These are phyloP conservation scores for Termitomyces sp. DNA, from an alignment of 768 basidiomycete genomes.

Conservation along the genomic window DNA sequence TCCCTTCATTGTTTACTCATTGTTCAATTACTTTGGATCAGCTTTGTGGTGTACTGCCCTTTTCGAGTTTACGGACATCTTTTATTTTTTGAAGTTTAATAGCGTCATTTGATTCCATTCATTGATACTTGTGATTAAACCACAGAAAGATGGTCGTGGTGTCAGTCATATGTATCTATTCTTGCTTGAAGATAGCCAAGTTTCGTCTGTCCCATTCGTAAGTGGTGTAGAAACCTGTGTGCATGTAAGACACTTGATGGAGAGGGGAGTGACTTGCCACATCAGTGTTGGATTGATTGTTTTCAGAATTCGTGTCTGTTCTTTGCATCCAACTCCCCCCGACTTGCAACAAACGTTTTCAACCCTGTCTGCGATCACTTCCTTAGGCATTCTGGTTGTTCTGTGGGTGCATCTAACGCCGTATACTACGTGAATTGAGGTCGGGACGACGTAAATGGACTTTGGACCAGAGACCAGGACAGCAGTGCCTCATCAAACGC, in stretches of 20 bases:
- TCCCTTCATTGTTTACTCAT: slow-evolving; percentile 14
- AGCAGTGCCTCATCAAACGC: slow-evolving; percentile 20
- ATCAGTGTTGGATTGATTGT: slow-evolving; percentile 16
- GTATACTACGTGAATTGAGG: background rate
- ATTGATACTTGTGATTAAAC: background rate
- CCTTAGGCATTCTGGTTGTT: background rate
- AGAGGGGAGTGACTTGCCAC: slow-evolving; percentile 9
- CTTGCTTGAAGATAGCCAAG: background rate
- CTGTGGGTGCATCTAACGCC: background rate
- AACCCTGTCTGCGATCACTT: background rate
- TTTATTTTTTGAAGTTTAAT: slow-evolving; percentile 10
- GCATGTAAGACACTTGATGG: slow-evolving; percentile 1
- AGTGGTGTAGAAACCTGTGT: background rate
- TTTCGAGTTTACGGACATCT: slow-evolving; percentile 20
- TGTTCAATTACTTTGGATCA: slow-evolving; percentile 24
- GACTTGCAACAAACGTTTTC: background rate
- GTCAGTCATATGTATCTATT: slow-evolving; percentile 5
- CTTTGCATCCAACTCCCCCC: slow-evolving; percentile 10
- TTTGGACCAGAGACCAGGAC: slow-evolving; percentile 29
- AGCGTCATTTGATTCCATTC: slow-evolving; percentile 4
- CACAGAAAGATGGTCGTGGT: slow-evolving; percentile 1
- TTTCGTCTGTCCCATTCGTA: background rate
- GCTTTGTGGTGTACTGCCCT: slow-evolving; percentile 20
- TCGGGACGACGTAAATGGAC: slow-evolving; percentile 24
- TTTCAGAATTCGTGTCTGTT: slow-evolving; percentile 12